Conservation (phyloP, 768 basidiomycete genomes). For the Mycena kentingensis region DNA sequence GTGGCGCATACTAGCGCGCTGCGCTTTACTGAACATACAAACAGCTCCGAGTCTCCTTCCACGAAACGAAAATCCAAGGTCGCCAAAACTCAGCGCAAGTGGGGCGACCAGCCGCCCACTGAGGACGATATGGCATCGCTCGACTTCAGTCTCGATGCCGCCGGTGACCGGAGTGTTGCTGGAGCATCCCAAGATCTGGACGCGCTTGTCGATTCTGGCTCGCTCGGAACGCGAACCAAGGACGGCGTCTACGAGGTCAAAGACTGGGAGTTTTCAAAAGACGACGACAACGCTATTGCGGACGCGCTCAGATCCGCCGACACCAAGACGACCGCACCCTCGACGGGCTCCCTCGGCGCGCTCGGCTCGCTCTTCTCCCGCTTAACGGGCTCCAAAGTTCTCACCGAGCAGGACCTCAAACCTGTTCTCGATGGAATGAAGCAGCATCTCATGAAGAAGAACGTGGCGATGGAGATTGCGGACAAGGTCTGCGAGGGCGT, state of each 20-base stretch:
- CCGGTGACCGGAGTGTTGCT: constrained; percentile 30
- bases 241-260: constrained; percentile 69
- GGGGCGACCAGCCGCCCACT: constrained; percentile 81
- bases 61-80: constrained; percentile 58
- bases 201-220: constrained; percentile 65
- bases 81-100: constrained; percentile 80
- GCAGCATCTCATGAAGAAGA: constrained; percentile 97
- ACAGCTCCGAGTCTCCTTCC: constrained; percentile 61
- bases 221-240: constrained; percentile 72
- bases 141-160: constrained; percentile 69
- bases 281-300: constrained; percentile 56
- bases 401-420: constrained; percentile 80
- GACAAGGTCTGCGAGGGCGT: constrained; percentile 95
- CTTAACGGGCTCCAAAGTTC: constrained; percentile 80
- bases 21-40: not conserved
- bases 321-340: constrained; percentile 33
- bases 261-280: constrained; percentile 77
- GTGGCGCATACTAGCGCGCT: constrained; percentile 28
- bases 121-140: constrained; percentile 91
- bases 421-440: constrained; percentile 95
- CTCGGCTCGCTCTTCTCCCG: constrained; percentile 82
- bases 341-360: constrained; percentile 55
- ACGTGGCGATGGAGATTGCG: constrained; percentile 94
- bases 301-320: constrained; percentile 54
- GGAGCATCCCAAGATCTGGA: constrained; percentile 52